Base-by-base conservation (phyloP, 176 grass and related monocot species). In the Elymus sibiricus region DNA sequence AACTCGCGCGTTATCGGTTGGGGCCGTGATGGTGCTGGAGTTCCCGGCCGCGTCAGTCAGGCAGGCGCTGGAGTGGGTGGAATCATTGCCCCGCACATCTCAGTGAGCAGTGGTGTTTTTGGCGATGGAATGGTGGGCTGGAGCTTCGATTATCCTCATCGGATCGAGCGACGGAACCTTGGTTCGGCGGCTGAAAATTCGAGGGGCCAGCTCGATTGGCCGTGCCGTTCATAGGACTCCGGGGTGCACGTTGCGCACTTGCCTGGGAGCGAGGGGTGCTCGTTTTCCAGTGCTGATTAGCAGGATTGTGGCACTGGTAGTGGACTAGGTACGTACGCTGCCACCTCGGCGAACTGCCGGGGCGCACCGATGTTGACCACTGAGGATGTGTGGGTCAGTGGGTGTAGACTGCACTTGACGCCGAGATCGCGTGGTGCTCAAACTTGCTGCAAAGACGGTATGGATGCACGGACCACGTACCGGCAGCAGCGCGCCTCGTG, bases 1-100 rank as follows among this genome's bases (percentile, higher is more conserved):
- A 75, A 83, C 80, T 87, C 75, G 80, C 59, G 85, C 85, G 85
- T 66, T 90, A 51, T 79, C 74, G 5, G 80, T 87, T 73, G 74
- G 74, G 43, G 65, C 13, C 40, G 42, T 16, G 44, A 28, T 21
- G 47, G 19, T 24, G n/a, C 34, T 24, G 25, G 80, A 49, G 49
- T 19, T 7, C 65, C 56, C 65, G 72, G 24, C 42, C 68, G 60
- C 10, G 17, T 11, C 19, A 46, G 44, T 46, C 46, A 19, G 44
- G 74, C 47, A n/a, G 19, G 7, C 9, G 49, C 19, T 4, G 5
- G 37, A 64, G 88, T 90, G 78, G 83, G 26, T 9, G 53, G 64
- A 43, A 87, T 68, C 26, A 79, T 90, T 79, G 80, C 75, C 69
- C 62, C 79, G 27, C 10, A 47, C 37, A n/a, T 15, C 29, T 64